phyloP scores from a whole-genome alignment of 1,284 basidiomycete genomes.

The Vanrija humicola region DNA sequence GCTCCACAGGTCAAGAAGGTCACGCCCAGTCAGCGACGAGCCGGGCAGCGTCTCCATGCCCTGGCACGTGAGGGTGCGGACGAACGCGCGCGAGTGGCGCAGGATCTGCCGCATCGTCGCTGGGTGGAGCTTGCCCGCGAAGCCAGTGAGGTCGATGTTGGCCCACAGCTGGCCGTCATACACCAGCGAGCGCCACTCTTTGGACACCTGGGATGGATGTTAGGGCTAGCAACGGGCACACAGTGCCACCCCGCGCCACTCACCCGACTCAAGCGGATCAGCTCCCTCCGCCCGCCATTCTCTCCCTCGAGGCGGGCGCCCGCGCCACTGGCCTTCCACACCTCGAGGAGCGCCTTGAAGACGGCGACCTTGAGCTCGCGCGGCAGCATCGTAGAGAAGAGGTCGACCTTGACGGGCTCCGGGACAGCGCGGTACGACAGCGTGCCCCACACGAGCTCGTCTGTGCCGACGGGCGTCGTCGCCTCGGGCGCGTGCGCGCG shows the following conservation, averaged over 20 bases:
- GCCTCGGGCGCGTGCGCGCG: background rate
- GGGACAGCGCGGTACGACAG: conserved; percentile 12
- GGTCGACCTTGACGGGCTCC: conserved; percentile 6
- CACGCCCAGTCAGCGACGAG: conserved; percentile 11
- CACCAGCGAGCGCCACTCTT: conserved; percentile 69
- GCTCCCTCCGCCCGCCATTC: conserved; percentile 66
- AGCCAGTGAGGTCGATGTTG: conserved; percentile 59
- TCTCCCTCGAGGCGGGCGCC: conserved; percentile 63
- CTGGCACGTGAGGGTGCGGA: conserved; percentile 60
- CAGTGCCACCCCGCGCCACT: conserved; percentile 36
- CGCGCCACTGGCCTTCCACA: conserved; percentile 54
- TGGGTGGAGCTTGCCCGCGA: conserved; percentile 52
- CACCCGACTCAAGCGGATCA: conserved; percentile 75
- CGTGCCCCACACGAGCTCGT: conserved; percentile 22
- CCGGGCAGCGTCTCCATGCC: conserved; percentile 61
- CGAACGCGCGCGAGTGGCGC: conserved; percentile 58
- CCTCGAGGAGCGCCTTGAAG: conserved; percentile 49
- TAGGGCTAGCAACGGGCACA: background rate
- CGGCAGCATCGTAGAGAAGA: conserved; percentile 58
- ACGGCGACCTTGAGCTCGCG: conserved; percentile 69
- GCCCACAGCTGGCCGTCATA: conserved; percentile 86
- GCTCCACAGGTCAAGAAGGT: background rate
- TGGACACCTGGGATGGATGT: conserved; percentile 64
- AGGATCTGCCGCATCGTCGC: conserved; percentile 33
- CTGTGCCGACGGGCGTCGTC: conserved; percentile 1